Percentiles rank a stretch among this genome's conserved stretches.
phyloP scores from a whole-genome alignment of 2,329 filamentous ascomycete species.

The Exophiala aquamarina region DNA sequence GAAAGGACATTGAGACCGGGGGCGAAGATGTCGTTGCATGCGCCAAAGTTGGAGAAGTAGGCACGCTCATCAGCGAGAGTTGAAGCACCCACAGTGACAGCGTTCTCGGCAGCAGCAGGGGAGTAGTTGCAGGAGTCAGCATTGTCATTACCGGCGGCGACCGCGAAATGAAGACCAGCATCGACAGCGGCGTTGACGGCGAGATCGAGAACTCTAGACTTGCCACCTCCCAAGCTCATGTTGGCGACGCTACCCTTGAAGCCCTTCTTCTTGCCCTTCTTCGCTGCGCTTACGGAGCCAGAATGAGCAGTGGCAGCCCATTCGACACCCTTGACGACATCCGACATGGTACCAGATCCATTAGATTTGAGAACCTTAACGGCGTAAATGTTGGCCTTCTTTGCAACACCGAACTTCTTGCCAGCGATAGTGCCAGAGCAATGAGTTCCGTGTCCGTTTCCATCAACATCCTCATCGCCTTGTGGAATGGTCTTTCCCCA shows the following conservation, averaged over 20 bases:
- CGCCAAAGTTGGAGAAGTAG: constrained; percentile 99
- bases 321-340: constrained; percentile 98
- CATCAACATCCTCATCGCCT: constrained; percentile 79
- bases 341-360: constrained; percentile 96
- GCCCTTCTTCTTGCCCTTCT: constrained; percentile 85
- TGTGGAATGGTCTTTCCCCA: constrained; percentile 96
- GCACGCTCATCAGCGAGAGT: constrained; percentile 92
- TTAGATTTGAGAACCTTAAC: constrained; percentile 98
- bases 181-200: constrained; percentile 92
- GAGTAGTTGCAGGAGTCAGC: constrained; percentile 99
- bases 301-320: constrained; percentile 81
- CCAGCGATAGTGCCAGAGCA: constrained; percentile 97
- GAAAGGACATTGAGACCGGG: constrained; percentile 95
- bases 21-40: constrained; percentile 97
- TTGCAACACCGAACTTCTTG: constrained; percentile 98
- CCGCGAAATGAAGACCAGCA: constrained; percentile 93
- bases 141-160: constrained; percentile 98
- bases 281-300: constrained; percentile 72
- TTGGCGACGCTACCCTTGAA: constrained; percentile 99
- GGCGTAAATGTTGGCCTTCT: constrained; percentile 95
- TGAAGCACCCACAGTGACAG: constrained; percentile 93
- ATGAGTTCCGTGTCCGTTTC: constrained; percentile 98
- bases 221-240: constrained; percentile 98
- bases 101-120: constrained; percentile 85
- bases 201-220: constrained; percentile 85